Evolutionary conservation across 208 protist genomes (phyloP).

Genomic region (Trypanosoma brucei): DNA sequence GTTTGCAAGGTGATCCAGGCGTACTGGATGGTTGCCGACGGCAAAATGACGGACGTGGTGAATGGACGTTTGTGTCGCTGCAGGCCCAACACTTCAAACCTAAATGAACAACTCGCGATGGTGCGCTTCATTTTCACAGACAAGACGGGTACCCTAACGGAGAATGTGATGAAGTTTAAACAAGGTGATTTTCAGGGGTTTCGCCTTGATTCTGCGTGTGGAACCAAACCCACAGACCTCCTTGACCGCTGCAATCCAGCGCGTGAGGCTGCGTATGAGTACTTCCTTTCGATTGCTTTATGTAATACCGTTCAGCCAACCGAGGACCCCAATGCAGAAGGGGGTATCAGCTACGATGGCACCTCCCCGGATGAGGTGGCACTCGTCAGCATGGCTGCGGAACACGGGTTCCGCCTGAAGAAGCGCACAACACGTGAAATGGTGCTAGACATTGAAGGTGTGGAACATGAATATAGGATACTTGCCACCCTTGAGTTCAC

Average conservation of each 20-base stretch:
- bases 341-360: constrained; percentile 82
- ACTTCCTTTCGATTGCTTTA: constrained; percentile 72
- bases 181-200: constrained; percentile 61
- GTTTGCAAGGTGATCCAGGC: constrained; percentile 89
- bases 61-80: constrained; percentile 59
- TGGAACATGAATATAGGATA: constrained; percentile 61
- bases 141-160: constrained; percentile 91
- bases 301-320: constrained; percentile 89
- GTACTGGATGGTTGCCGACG: constrained; percentile 83
- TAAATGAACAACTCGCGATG: constrained; percentile 90
- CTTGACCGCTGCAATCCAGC: constrained; percentile 23
- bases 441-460: constrained; percentile 24
- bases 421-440: constrained; percentile 56
- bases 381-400: constrained; percentile 78
- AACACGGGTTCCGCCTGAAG: constrained; percentile 60
- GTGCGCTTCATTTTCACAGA: constrained; percentile 90
- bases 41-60: constrained; percentile 82
- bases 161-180: constrained; percentile 90
- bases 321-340: constrained; percentile 26
- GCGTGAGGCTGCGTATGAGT: constrained; percentile 42
- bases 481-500: constrained; percentile 88
- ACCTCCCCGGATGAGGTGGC: constrained; percentile 92
- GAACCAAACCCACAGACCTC: constrained; percentile 23
- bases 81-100: constrained; percentile 83
- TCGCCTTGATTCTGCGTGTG: constrained; percentile 44